A percentile compares a stretch with the other conserved stretches of the same genome.
phyloP scores from a whole-genome alignment of 2,329 filamentous ascomycete genomes.

The Paradendryphiella salina region DNA sequence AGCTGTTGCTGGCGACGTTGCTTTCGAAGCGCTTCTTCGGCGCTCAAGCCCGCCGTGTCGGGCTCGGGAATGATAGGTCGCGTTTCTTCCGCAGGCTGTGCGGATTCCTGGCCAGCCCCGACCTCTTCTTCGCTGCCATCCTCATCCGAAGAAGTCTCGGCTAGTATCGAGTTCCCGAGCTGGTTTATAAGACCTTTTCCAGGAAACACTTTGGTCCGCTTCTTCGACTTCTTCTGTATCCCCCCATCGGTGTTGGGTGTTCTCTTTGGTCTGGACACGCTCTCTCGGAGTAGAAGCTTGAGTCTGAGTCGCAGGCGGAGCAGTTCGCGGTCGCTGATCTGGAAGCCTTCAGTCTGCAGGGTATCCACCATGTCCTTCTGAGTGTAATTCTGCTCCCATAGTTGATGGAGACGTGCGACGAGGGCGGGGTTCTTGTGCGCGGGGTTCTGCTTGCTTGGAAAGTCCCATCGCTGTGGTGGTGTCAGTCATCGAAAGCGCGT shows the following conservation, averaged over 20 bases:
- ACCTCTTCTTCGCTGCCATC: constrained; percentile 22
- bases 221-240: constrained; percentile 21
- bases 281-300: constrained; percentile 64
- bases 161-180: constrained; percentile 36
- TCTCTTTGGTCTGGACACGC: constrained; percentile 58
- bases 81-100: constrained; percentile 6
- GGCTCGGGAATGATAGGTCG: constrained; percentile 7
- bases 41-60: constrained; percentile 18
- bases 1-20: constrained; percentile 47
- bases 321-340: constrained; percentile 71
- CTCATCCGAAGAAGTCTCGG: constrained; percentile 24
- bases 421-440: constrained; percentile 70
- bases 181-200: constrained; percentile 31
- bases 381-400: constrained; percentile 74
- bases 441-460: constrained; percentile 73
- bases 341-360: constrained; percentile 71
- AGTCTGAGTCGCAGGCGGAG: constrained; percentile 71
- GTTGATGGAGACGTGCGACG: constrained; percentile 69
- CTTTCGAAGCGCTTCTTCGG: constrained; percentile 32
- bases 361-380: constrained; percentile 74
- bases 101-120: not conserved
- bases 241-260: constrained; percentile 31
- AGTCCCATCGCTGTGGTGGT: constrained; percentile 65
- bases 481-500: constrained; percentile 11
- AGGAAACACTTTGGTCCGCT: constrained; percentile 17